Evolutionary conservation across 148 eudicot genomes (phyloP).

Genomic region (Rhododendron griersonianum): DNA sequence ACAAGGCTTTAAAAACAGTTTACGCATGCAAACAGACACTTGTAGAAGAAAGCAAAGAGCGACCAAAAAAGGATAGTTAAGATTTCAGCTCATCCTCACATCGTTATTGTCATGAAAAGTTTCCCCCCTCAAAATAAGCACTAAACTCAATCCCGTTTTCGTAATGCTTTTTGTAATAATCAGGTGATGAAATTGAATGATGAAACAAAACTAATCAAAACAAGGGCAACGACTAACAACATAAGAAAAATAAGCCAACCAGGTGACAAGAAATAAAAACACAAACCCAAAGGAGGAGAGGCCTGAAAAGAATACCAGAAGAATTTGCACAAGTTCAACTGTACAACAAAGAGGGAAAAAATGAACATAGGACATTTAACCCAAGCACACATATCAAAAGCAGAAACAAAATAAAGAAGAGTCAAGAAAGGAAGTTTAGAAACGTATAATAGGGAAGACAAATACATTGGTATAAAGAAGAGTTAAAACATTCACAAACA

Average conservation of each 20-base stretch:
- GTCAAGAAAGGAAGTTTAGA: constrained; percentile 6
- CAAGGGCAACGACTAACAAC: background rate
- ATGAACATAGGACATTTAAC: background rate
- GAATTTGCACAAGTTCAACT: background rate
- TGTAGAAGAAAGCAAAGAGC: background rate
- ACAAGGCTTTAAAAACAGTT: background rate
- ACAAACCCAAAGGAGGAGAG: background rate
- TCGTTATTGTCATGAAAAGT: background rate
- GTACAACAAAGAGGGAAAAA: background rate
- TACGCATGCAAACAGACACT: background rate
- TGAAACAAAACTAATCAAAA: background rate
- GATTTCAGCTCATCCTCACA: background rate
- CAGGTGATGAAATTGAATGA: too few relatives aligned
- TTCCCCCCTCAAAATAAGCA: background rate
- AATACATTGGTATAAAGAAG: background rate
- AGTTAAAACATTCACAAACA: background rate
- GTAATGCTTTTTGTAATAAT: too few relatives aligned
- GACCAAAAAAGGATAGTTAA: background rate
- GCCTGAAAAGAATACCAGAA: background rate
- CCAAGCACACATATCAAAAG: background rate
- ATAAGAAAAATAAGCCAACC: background rate
- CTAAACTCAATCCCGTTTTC: too few relatives aligned
- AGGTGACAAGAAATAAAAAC: background rate
- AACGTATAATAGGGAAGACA: background rate
- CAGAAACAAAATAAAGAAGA: background rate